A percentile compares a stretch with the other conserved stretches of the same genome.
These are phyloP conservation scores for Magnusiomyces suaveolens DNA, from an alignment of 1,139 yeast species.

Conservation along the genomic window DNA sequence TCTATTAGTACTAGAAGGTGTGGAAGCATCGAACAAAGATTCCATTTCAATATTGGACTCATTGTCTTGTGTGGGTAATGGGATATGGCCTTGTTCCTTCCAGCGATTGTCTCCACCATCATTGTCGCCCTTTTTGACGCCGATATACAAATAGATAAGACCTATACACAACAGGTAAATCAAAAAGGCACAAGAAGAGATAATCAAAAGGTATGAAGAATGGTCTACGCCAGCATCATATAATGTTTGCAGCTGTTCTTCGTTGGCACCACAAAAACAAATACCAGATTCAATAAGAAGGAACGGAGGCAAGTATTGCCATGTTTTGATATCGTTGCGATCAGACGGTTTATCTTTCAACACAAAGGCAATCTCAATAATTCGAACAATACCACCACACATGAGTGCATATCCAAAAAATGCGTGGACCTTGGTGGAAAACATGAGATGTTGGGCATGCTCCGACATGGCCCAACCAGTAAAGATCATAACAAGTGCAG, in stretches of 20 bases:
- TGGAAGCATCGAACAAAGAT: constrained; percentile 12
- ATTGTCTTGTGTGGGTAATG: constrained; percentile 11
- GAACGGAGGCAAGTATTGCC: constrained; percentile 79
- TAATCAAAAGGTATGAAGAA: constrained; percentile 68
- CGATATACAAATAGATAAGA: constrained; percentile 44
- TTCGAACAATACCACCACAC: constrained; percentile 64
- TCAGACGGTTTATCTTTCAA: constrained; percentile 40
- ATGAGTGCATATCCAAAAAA: constrained; percentile 76
- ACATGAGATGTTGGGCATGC: constrained; percentile 63
- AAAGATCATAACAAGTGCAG: constrained; percentile 68
- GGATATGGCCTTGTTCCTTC: constrained; percentile 13
- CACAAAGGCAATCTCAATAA: constrained; percentile 67
- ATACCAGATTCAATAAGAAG: constrained; percentile 69
- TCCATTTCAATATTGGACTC: constrained; percentile 13
- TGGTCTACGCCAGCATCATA: constrained; percentile 72
- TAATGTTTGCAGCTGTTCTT: constrained; percentile 70
- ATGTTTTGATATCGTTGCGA: constrained; percentile 46
- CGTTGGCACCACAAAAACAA: constrained; percentile 84
- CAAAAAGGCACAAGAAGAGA: constrained; percentile 64
- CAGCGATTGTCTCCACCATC: constrained; percentile 7
- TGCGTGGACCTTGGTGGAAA: constrained; percentile 79
- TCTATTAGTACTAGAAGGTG: not conserved
- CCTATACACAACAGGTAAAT: constrained; percentile 57
- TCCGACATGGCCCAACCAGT: constrained; percentile 94
- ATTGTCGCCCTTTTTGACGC: not conserved